phyloP scores from a whole-genome alignment of 805 yeast species.

The Candida arabinofermentans region DNA sequence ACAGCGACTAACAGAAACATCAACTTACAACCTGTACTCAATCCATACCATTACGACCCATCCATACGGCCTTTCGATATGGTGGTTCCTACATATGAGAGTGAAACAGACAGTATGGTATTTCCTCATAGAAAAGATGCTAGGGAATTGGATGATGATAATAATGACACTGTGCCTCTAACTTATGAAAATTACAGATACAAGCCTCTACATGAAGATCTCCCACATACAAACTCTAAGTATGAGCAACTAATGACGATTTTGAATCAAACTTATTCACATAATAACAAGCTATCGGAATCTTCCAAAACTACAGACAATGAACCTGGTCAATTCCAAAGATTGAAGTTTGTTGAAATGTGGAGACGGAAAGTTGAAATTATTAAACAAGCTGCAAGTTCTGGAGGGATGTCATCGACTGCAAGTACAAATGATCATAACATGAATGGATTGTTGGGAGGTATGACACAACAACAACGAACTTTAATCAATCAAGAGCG shows the following conservation, averaged over 20 bases:
- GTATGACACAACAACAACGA: constrained; percentile 27
- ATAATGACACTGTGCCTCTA: constrained; percentile 19
- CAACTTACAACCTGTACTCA: constrained; percentile 67
- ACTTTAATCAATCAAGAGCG: constrained; percentile 27
- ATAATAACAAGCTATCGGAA: constrained; percentile 27
- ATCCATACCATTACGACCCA: constrained; percentile 54
- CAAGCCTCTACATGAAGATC: constrained; percentile 56
- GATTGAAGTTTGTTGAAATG: constrained; percentile 85
- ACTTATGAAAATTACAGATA: constrained; percentile 25
- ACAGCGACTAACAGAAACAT: constrained; percentile 74
- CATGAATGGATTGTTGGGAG: constrained; percentile 26
- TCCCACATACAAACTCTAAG: constrained; percentile 73
- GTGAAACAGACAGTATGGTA: constrained; percentile 25
- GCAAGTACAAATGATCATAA: constrained; percentile 11
- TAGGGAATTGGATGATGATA: constrained; percentile 17
- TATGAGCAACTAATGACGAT: constrained; percentile 88
- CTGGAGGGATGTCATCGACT: constrained; percentile 16
- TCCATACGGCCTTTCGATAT: constrained; percentile 42
- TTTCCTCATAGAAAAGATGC: constrained; percentile 40
- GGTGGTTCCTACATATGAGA: constrained; percentile 39
- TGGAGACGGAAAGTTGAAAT: constrained; percentile 66
- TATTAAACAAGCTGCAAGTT: constrained; percentile 40
- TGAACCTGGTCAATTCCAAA: constrained; percentile 61
- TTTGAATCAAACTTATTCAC: constrained; percentile 45
- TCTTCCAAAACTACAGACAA: constrained; percentile 24